These are phyloP conservation scores for Solanum ahanhuiri DNA, from an alignment of 257 asterid species.

Conservation along the genomic window DNA sequence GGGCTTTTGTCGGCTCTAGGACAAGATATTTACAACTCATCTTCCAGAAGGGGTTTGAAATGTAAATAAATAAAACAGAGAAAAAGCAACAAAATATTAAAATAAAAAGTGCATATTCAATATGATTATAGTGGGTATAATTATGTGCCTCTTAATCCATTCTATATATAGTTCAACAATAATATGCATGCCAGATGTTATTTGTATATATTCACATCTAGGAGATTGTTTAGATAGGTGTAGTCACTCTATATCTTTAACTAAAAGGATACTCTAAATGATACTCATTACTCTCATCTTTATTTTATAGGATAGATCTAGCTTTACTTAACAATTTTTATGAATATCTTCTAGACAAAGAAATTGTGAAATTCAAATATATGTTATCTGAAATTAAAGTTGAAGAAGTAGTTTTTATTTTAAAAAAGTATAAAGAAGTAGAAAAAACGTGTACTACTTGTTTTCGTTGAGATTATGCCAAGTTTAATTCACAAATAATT, in stretches of 20 bases:
- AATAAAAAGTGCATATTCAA: not conserved
- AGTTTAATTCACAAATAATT: too few species aligned
- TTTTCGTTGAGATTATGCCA: too few species aligned
- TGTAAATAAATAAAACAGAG: not conserved
- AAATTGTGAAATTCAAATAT: not conserved
- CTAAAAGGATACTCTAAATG: not conserved
- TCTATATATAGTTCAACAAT: not conserved
- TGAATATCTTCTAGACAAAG: not conserved
- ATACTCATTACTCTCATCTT: not conserved
- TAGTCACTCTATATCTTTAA: not conserved
- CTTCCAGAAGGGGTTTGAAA: not conserved
- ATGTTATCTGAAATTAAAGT: not conserved
- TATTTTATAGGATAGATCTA: not conserved
- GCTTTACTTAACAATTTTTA: not conserved
- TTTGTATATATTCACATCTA: not conserved
- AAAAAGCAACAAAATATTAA: not conserved
- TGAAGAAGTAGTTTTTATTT: not conserved
- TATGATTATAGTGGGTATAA: not conserved
- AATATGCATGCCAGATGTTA: not conserved
- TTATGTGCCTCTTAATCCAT: not conserved
- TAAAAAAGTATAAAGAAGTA: not conserved
- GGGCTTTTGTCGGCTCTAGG: not conserved
- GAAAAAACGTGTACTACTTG: not conserved
- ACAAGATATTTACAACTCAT: not conserved
- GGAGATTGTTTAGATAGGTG: not conserved